Evolutionary conservation across 768 basidiomycete genomes (phyloP), one percentile per base, ranked within the genome.

Genomic region (Tulasnella sp.): DNA sequence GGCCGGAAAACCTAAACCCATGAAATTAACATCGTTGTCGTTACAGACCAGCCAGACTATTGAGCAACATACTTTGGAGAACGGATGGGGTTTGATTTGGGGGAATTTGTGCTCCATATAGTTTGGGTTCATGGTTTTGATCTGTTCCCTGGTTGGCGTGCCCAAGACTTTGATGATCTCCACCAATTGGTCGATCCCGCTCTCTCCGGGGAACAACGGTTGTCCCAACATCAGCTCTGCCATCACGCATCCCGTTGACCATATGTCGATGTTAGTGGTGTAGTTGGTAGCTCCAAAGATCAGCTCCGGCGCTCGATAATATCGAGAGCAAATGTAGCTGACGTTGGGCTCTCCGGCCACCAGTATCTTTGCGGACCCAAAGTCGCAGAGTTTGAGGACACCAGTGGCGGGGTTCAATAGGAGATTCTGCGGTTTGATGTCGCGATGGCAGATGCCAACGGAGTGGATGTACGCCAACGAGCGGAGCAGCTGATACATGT

Each of bases 61-160:
- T 15, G 53, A 34, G 57, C 31, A 36, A 31, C 49, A 43, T 59
- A 89, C 90, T 82, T 98, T 98, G 67, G 84, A 86, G 76, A 98
- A 98, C 0, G 93, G 93, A 68, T 98, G 94, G n/a, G 93, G 91
- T 69, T 94, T 92, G 76, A 99, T 99, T 72, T 98, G 94, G 1
- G 96, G 96, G 76, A 99, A 99, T 72, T 98, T 97, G 81, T 99
- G 96, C 69, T 99, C 96, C 96, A 98, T 98, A 73, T 99, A 99
- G 74, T 99, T 99, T 55, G 96, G 96, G 72, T 99, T 99, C 96
- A 99, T 99, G 64, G 96, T 98, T 83, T 99, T 98, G 80, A 99
- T 99, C 71, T 99, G 96, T 68, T 98, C 96, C 63, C 94, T 77
- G 59, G 96, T 93, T 2, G 96, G 96, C 19, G 96, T 99, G 14